Percentiles rank a stretch among this genome's conserved stretches.
Evolutionary conservation across 345 rosid genomes (phyloP).

Genomic region (Psidium friedrichsthalianum): DNA sequence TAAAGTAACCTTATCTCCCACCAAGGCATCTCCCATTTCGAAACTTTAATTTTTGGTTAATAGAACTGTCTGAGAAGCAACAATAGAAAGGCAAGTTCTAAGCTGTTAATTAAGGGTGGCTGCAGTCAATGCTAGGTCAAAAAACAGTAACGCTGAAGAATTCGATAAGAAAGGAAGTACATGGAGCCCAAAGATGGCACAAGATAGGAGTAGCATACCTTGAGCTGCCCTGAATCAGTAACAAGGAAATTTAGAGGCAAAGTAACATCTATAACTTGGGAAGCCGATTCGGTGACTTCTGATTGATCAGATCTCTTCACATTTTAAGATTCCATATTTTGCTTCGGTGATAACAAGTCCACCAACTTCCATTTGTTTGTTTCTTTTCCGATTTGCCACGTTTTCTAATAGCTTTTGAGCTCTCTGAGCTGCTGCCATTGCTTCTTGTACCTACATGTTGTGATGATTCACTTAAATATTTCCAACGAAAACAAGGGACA

Average conservation of each 20-base stretch:
- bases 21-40: background rate
- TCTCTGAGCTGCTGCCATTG: slow-evolving; percentile 66
- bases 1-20: background rate
- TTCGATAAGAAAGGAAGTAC: background rate
- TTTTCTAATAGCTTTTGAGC: slow-evolving; percentile 66
- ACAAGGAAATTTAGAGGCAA: slow-evolving; percentile 83
- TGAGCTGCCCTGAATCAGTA: slow-evolving; percentile 68
- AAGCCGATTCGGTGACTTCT: slow-evolving; percentile 24
- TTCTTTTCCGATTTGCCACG: slow-evolving; percentile 77
- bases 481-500: background rate
- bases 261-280: slow-evolving; percentile 67
- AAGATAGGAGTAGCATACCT: slow-evolving; percentile 22
- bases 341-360: slow-evolving; percentile 78
- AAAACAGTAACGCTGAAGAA: background rate
- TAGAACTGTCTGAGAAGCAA: background rate
- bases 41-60: background rate
- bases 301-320: slow-evolving; percentile 33
- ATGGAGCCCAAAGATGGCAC: background rate
- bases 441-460: slow-evolving; percentile 50
- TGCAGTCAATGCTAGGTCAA: background rate
- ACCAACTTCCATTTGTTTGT: slow-evolving; percentile 48
- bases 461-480: background rate
- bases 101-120: background rate
- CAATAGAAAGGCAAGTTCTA: background rate
- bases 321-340: slow-evolving; percentile 51